Evolutionary conservation across 495 filamentous ascomycete species (phyloP).

Genomic region (Penicillium nucicola): DNA sequence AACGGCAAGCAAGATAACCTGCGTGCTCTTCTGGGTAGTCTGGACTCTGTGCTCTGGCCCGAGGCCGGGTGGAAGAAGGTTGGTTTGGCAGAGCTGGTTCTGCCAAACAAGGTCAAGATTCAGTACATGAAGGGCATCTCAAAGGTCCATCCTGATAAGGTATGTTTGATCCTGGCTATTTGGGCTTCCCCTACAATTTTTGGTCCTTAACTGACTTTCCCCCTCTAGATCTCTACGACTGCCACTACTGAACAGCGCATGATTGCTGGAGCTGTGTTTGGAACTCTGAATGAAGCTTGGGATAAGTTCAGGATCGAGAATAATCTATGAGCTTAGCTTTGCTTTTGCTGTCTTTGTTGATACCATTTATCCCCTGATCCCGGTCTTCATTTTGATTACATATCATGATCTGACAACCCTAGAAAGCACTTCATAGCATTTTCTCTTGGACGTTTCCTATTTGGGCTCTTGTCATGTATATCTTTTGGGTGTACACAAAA

Average conservation of each 20-base stretch:
- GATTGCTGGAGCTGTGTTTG: conserved; percentile 88
- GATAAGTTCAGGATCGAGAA: conserved; percentile 96
- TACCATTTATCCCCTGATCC: not conserved
- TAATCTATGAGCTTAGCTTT: conserved; percentile 31
- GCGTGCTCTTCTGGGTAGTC: conserved; percentile 78
- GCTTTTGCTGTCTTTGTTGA: not conserved
- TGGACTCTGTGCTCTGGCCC: conserved; percentile 89
- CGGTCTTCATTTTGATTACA: not conserved
- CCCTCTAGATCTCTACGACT: conserved; percentile 68
- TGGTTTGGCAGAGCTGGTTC: conserved; percentile 83
- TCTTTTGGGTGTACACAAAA: too few species aligned
- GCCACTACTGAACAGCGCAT: conserved; percentile 93
- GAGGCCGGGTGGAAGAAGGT: conserved; percentile 96
- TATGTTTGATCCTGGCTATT: conserved; percentile 40
- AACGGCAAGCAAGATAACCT: conserved; percentile 89
- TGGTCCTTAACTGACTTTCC: not conserved
- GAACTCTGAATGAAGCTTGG: conserved; percentile 94
- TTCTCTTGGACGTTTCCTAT: not conserved
- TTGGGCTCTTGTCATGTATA: not conserved
- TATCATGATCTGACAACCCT: conserved; percentile 3
- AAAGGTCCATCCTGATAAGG: conserved; percentile 98
- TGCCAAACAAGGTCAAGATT: conserved; percentile 91
- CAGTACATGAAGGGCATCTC: conserved; percentile 98
- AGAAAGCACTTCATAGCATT: conserved; percentile 1
- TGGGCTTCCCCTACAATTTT: not conserved